phyloP scores from a whole-genome alignment of 192 early-diverging fungal species.

The Cetraspora pellucida region DNA sequence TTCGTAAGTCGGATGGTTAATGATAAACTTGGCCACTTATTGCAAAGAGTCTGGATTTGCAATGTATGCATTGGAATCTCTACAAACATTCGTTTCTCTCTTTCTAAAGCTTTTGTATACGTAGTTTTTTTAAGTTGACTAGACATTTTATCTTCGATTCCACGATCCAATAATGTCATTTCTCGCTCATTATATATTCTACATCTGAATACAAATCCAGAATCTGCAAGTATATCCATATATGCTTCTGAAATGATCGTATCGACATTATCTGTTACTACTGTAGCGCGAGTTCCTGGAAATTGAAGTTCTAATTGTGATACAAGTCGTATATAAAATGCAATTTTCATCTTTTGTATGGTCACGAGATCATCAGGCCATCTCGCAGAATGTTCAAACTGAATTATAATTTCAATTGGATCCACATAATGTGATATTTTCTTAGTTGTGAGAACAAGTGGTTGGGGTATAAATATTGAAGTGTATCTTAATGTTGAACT shows the following conservation, averaged over 20 bases:
- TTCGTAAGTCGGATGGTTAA: constrained; percentile 85
- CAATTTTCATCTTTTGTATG: constrained; percentile 87
- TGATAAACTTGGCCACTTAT: constrained; percentile 72
- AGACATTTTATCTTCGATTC: constrained; percentile 55
- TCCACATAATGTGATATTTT: constrained; percentile 59
- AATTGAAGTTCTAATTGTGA: constrained; percentile 57
- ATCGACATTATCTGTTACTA: constrained; percentile 52
- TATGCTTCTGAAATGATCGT: constrained; percentile 51
- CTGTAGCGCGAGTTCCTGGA: constrained; percentile 37
- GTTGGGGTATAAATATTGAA: constrained; percentile 77
- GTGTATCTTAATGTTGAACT: constrained; percentile 70
- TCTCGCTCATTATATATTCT: constrained; percentile 76
- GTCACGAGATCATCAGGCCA: constrained; percentile 91
- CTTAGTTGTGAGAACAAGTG: constrained; percentile 46
- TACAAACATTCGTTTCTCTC: constrained; percentile 52
- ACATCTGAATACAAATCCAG: constrained; percentile 82
- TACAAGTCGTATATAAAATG: constrained; percentile 80
- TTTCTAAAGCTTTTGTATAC: constrained; percentile 53
- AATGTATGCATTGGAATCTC: constrained; percentile 59
- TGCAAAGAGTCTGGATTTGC: constrained; percentile 75
- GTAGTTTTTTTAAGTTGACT: constrained; percentile 47
- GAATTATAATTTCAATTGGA: constrained; percentile 77
- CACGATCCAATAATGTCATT: constrained; percentile 55
- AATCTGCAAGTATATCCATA: constrained; percentile 71
- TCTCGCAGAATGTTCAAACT: constrained; percentile 79